Base-by-base conservation (phyloP, 208 protist genomes). In the Trypanosoma scelopori region DNA sequence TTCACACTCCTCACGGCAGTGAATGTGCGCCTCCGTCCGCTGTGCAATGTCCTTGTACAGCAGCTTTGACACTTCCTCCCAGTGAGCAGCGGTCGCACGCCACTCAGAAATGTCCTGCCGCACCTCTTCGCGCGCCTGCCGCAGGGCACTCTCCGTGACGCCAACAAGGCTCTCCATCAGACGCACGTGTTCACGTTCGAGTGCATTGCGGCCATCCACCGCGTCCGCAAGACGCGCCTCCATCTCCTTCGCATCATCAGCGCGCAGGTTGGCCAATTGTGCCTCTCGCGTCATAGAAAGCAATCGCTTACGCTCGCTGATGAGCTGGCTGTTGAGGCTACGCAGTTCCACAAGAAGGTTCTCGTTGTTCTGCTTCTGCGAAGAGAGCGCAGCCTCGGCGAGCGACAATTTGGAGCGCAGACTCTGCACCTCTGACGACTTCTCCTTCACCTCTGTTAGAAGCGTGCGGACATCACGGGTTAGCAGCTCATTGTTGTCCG, bases 31-130 rank as follows among this genome's bases (percentile, higher is more conserved):
- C 59, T 81, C 74, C 0, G 86, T 90, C 20, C 86, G 91, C 65
- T 92, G 79, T 1, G 81, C 66, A 23, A 94, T 81, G 53, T 96
- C 91, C 60, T 88, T 87, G 80, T 93, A 96, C 7, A 94, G 82
- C 66, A 93, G 69, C 71, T 92, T 81, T 18, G 88, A 57, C n/a
- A 92, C 83, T 41, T 85, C 70, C 74, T 96, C 88, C 91, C 91
- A 96, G 68, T 94, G 85, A 9, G 62, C 18, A 41, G 91, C 91
- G 32, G 76, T 71, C 0, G 56, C 71, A 49, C 77, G 79, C 71
- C 73, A 82, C 48, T 96, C 87, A 11, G 70, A 66, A 15, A 92
- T 45, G 49, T 94, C 89, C n/a, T 66, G 71, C 27, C 52, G 67
- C 47, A 93, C 87, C 65, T 88, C 85, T 53, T 79, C 79, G 13